Evolutionary conservation across 768 basidiomycete genomes (phyloP), one percentile per base, ranked within the genome.

Genomic region (Hericium coralloides): DNA sequence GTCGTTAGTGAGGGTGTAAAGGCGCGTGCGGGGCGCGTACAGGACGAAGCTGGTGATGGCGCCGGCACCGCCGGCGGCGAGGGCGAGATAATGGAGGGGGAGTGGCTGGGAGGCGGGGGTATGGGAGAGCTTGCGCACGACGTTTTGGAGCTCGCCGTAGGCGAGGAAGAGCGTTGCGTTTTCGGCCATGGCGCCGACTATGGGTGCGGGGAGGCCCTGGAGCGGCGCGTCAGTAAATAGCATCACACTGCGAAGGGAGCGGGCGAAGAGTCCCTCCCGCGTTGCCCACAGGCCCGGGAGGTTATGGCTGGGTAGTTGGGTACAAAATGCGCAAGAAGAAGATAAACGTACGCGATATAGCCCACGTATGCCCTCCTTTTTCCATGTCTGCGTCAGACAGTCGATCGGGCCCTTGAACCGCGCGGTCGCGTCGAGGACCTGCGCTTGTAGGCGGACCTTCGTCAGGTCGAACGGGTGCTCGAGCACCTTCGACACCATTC

Each of bases 381-480:
- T 72, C 76, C 83, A 92, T 0, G 95, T 98, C 68, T 87, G 81
- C 49, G 73, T 72, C 57, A 98, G 78, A 69, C 94, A 95, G 70
- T 98, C 91, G 58, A 92, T 64, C 0, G 95, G 94, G 0, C 95
- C 95, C 14, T 74, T 83, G 73, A 93, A 98, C 17, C 84, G 80
- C 20, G 79, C 73, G 14, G 80, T 74, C 10, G 80, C 72, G 59
- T 89, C 83, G 55, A 95, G 76, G 12, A 95, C 85, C 66, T 98
- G 95, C 1, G 90, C 82, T 70, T 98, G 95, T 45, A 98, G 78
- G 51, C 95, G 82, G 58, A 97, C 95, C 74, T 97, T 98, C 56
- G 92, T 88, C 38, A 98, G 80, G 71, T 98, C 95, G 65, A 95
- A 93, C 0, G 95, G 95, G 68, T 97, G 92, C 73, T 95, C 94